These are phyloP conservation scores for Thielaviopsis musarum DNA, from an alignment of 2,329 filamentous ascomycete species.

Conservation along the genomic window DNA sequence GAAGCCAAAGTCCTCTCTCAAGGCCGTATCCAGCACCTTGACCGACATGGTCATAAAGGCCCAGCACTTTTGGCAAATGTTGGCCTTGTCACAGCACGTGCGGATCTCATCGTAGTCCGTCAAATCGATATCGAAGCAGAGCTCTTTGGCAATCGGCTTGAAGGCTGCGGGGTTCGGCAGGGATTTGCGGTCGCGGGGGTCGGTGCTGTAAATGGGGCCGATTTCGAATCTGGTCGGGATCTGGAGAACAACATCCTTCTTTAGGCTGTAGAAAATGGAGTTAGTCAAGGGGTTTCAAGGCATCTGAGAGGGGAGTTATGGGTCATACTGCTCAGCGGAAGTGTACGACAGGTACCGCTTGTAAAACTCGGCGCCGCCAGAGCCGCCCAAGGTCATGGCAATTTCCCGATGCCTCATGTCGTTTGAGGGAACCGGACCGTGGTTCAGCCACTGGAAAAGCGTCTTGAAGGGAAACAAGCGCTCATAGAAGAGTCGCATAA, in stretches of 20 bases:
- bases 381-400: conserved; percentile 77
- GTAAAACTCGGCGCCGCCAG: conserved; percentile 46
- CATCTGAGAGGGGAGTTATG: neutral
- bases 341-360: conserved; percentile 67
- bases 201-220: conserved; percentile 87
- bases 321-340: conserved; percentile 33
- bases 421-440: conserved; percentile 66
- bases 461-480: conserved; percentile 88
- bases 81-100: conserved; percentile 85
- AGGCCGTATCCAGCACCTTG: conserved; percentile 71
- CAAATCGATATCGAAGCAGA: conserved; percentile 98
- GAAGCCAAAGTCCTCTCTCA: conserved; percentile 92
- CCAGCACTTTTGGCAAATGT: conserved; percentile 92
- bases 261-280: conserved; percentile 36
- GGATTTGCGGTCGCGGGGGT: conserved; percentile 83
- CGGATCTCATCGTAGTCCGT: conserved; percentile 96
- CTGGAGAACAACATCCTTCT: conserved; percentile 76
- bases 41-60: conserved; percentile 96
- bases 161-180: conserved; percentile 68
- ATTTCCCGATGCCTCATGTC: conserved; percentile 94
- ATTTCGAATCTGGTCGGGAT: conserved; percentile 96
- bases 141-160: conserved; percentile 74
- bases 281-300: conserved; percentile 10
- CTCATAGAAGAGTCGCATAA: conserved; percentile 89
- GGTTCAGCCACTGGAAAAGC: conserved; percentile 96